Base-by-base conservation (phyloP, 495 filamentous ascomycete species). In the Immersiella caudata region DNA sequence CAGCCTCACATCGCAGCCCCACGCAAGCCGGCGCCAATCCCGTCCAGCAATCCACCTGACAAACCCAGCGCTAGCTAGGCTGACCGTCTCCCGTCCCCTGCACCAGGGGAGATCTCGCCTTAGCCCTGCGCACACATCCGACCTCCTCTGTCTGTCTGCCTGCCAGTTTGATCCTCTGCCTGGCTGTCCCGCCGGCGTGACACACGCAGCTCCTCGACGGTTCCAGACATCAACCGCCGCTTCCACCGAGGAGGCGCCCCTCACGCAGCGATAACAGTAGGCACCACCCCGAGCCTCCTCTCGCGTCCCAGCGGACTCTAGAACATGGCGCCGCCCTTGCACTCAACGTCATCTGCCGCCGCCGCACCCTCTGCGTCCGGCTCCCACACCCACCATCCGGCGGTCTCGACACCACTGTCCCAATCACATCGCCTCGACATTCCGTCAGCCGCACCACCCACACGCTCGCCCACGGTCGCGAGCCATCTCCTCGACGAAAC, bases 401-500 rank as follows among this genome's bases (percentile, higher is more conserved):
- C 40, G 11, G 40, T 46, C n/a, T 36, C 65, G 8, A 27, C 65
- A 0, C 40, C 21, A 40, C 65, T 52, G 61, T 60, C 60, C 64
- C 71, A 69, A 66, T 64, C 68, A 68, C 70, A 67, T 18, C 52
- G 65, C 14, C 65, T 62, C 65, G 62, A 65, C 33, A 63, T 46
- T n/a, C 60, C 69, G 18, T 69, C 68, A 50, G 60, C 68, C 22
- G 40, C 68, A 40, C 60, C 64, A 2, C 61, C 72, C 27, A 24
- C 64, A 20, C 66, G 67, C 20, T 46, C 67, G 16, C 64, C 68
- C 50, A 54, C 57, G 14, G 60, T 36, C 60, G 36, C 25, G 49
- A 64, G 66, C 6, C 71, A 58, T 18, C 22, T 35, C 54, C 62
- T 65, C 26, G 74, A 76, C n/a, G 70, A 72, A 12, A 70, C 60